Evolutionary conservation across 768 basidiomycete species (phyloP).

Genomic region (Tulasnella sp.): DNA sequence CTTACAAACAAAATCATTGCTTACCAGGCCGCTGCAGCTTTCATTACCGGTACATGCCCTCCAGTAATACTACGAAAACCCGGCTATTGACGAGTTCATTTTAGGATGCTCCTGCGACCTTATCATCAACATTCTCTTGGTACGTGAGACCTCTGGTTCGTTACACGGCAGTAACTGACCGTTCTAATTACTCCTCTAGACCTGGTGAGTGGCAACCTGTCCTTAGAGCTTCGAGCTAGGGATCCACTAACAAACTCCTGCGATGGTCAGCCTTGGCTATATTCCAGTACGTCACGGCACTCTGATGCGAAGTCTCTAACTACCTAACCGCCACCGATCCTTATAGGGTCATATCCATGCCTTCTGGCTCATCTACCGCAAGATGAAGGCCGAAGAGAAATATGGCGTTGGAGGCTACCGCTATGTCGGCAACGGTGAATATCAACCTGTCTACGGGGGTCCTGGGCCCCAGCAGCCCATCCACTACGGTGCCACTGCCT

Average conservation of each 20-base stretch:
- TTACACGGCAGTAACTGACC: not conserved
- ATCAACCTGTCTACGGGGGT: slow-evolving; percentile 29
- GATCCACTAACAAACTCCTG: not conserved
- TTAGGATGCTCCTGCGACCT: slow-evolving; percentile 79
- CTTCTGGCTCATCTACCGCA: slow-evolving; percentile 86
- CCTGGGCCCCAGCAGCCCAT: slow-evolving; percentile 25
- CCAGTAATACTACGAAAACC: not conserved
- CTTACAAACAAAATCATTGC: slow-evolving; percentile 22
- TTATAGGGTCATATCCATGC: slow-evolving; percentile 59
- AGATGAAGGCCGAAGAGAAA: slow-evolving; percentile 58
- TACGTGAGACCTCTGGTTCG: no score
- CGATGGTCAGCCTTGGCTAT: not conserved
- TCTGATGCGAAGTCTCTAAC: not conserved
- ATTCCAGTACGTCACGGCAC: not conserved
- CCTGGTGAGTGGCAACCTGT: not conserved
- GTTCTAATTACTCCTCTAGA: not conserved
- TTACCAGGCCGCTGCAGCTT: slow-evolving; percentile 52
- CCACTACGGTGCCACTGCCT: slow-evolving; percentile 34
- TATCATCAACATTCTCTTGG: slow-evolving; percentile 68
- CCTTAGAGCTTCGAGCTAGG: not conserved
- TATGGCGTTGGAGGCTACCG: slow-evolving; percentile 70
- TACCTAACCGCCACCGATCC: slow-evolving; percentile 42
- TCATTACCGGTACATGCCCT: slow-evolving; percentile 42
- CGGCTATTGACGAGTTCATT: slow-evolving; percentile 43
- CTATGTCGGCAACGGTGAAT: slow-evolving; percentile 40